phyloP scores from a whole-genome alignment of 352 stramenopile species.

The Pythium coloratum region DNA sequence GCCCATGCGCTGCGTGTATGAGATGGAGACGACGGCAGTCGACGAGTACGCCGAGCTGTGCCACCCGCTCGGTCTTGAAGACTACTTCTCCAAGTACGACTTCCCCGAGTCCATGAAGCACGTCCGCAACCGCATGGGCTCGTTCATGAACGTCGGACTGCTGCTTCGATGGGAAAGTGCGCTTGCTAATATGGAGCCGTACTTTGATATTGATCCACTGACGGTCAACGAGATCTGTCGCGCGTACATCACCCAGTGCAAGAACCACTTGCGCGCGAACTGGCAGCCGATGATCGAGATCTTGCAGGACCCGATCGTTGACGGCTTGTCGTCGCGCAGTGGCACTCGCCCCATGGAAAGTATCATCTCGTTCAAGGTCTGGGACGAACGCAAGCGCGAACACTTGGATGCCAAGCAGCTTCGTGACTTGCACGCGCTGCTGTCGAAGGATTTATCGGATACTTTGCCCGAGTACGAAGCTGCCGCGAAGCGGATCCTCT shows the following conservation, averaged over 20 bases:
- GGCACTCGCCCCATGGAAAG: constrained; percentile 51
- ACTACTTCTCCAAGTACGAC: constrained; percentile 87
- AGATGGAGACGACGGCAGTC: constrained; percentile 72
- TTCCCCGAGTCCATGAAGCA: constrained; percentile 67
- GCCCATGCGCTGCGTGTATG: constrained; percentile 69
- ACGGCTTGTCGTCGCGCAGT: background rate
- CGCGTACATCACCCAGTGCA: constrained; percentile 61
- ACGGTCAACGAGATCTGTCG: constrained; percentile 51
- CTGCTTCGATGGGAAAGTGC: constrained; percentile 82
- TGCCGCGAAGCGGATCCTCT: constrained; percentile 56
- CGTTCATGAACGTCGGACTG: constrained; percentile 74
- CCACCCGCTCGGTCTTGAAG: constrained; percentile 65
- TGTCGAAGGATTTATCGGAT: constrained; percentile 69
- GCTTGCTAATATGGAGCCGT: constrained; percentile 80
- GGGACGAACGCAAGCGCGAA: constrained; percentile 33
- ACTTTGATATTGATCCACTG: constrained; percentile 49
- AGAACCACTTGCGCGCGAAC: constrained; percentile 39
- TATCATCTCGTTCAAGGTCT: constrained; percentile 83
- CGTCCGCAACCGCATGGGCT: constrained; percentile 49
- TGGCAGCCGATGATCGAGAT: constrained; percentile 54
- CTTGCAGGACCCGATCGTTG: constrained; percentile 31
- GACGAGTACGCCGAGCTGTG: constrained; percentile 60
- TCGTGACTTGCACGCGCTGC: constrained; percentile 65
- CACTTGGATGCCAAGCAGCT: constrained; percentile 52
- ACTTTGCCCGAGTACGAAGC: constrained; percentile 41